These are phyloP conservation scores for Phytophthora gonapodyides DNA, from an alignment of 352 stramenopile species.

Conservation along the genomic window DNA sequence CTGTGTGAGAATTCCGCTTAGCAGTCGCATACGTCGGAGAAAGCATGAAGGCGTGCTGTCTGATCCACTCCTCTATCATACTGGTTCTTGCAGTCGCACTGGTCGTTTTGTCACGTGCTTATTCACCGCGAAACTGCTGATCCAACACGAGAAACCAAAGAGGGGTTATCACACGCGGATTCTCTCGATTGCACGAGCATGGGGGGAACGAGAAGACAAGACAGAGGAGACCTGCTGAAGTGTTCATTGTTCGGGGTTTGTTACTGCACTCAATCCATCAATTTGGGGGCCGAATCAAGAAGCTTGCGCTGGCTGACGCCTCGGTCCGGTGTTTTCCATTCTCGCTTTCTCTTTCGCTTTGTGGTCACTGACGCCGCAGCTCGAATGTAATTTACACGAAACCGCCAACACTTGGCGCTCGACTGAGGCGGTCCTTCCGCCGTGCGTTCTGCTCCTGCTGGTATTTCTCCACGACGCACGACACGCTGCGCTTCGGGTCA, in stretches of 20 bases:
- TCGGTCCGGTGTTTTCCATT: slow-evolving; percentile 19
- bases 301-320: not conserved
- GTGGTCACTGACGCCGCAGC: slow-evolving; percentile 16
- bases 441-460: slow-evolving; percentile 58
- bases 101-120: not conserved
- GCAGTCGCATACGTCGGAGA: slow-evolving; percentile 8
- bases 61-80: too few species aligned
- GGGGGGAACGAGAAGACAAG: slow-evolving; percentile 6
- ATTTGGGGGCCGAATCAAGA: slow-evolving; percentile 13
- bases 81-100: too few species aligned
- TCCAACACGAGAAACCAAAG: not conserved
- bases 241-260: slow-evolving; percentile 26
- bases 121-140: slow-evolving; percentile 4
- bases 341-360: slow-evolving; percentile 18
- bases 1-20: slow-evolving; percentile 6
- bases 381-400: slow-evolving; percentile 56
- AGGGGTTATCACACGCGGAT: slow-evolving; percentile 7
- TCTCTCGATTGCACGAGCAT: not conserved
- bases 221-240: slow-evolving; percentile 10
- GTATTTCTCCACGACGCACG: slow-evolving; percentile 50
- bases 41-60: not conserved
- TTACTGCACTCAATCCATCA: slow-evolving; percentile 38
- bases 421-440: slow-evolving; percentile 57
- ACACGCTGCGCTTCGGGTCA: slow-evolving; percentile 34
- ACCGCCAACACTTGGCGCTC: slow-evolving; percentile 46